Base-by-base conservation (phyloP, 73 alveolate genomes). In the Breviolum minutum region DNA sequence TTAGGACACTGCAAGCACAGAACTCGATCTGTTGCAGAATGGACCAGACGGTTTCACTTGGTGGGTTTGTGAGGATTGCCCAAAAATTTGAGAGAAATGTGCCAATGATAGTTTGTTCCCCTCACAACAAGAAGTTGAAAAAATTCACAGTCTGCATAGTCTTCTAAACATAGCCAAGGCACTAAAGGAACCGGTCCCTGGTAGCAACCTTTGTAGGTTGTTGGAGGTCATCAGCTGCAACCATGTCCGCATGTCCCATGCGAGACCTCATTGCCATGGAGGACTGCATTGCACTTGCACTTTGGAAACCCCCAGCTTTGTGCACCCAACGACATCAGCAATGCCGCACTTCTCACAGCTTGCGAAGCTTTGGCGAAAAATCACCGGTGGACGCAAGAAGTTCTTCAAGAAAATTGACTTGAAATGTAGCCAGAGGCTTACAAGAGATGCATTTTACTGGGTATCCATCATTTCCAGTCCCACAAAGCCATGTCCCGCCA, bases 51-150 rank as follows among this genome's bases (percentile, higher is more conserved):
- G 82, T 80, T 80, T 80, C 88, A 48, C 88, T 40, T 27, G 62
- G 83, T 48, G 88, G 54, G 88, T 66, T 80, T 80, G 88, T n/a
- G 88, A 40, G 88, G 64, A 80, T 80, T 32, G 88, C 88, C 22
- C 66, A 63, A 7, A 11, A 48, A 80, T 10, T 73, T 61, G 40
- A 77, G 62, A 17, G 32, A 77, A 77, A 76, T 12, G 81, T 77
- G 54, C 54, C 54, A 40, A 40, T 40, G 54, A 40, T 40, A 40
- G 0, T 40, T 40, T 40, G 54, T 40, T 40, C 54, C 54, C 54
- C 54, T 40, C 0, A 3, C 54, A 40, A 40, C 54, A 40, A 40
- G 54, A 40, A 40, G 54, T 40, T 40, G 54, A 40, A 3, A 40
- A 2, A 40, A 40, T 2, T 40, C 54, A 40, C 3, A 40, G 54